Percentiles rank a stretch among this genome's conserved stretches.
These are phyloP conservation scores for Crassisporium funariophilum DNA, from an alignment of 768 basidiomycete genomes.

Conservation along the genomic window DNA sequence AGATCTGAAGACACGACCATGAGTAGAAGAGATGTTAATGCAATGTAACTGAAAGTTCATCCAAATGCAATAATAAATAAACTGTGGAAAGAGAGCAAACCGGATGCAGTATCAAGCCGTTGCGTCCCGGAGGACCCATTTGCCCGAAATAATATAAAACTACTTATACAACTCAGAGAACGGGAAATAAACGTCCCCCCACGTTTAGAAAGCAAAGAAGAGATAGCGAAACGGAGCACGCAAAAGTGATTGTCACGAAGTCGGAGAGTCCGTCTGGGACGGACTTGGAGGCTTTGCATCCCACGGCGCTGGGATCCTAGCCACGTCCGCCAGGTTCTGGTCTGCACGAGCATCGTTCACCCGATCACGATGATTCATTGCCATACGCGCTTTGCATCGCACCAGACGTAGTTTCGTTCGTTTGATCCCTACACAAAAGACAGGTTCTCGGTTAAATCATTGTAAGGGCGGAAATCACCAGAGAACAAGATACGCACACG, in stretches of 20 bases:
- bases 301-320: constrained; percentile 73
- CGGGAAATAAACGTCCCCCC: background rate
- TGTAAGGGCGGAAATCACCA: background rate
- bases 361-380: constrained; percentile 73
- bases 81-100: constrained; percentile 4
- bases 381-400: constrained; percentile 75
- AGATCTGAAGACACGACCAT: background rate
- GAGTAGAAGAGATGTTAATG: background rate
- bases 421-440: constrained; percentile 66
- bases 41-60: constrained; percentile 3
- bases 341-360: constrained; percentile 77
- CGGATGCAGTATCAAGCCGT: constrained; percentile 7
- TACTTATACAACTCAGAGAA: constrained; percentile 1
- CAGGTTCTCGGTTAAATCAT: constrained; percentile 2
- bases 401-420: constrained; percentile 83
- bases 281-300: constrained; percentile 46
- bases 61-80: constrained; percentile 10
- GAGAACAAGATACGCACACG: constrained; percentile 50
- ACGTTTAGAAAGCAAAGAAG: background rate
- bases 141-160: no score
- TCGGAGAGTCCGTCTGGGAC: constrained; percentile 14
- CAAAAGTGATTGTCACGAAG: constrained; percentile 16
- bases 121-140: no score
- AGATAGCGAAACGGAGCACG: constrained; percentile 2
- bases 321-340: constrained; percentile 76